A percentile compares a stretch with the other conserved stretches of the same genome.
Evolutionary conservation across 176 grass and related monocot species (phyloP).

Genomic region (Avena sativa): DNA sequence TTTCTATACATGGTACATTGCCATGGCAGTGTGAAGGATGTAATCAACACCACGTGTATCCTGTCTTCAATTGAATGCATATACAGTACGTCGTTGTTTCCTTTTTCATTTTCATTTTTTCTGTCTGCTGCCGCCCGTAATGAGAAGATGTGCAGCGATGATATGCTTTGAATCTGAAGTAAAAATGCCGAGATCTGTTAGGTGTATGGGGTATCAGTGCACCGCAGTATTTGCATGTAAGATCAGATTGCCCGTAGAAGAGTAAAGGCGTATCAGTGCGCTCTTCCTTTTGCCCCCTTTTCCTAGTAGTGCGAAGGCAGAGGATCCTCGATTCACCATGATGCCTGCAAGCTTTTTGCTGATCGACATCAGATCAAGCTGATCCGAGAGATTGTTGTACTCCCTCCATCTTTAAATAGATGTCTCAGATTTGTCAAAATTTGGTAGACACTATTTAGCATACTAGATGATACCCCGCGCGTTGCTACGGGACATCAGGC

Average conservation of each 20-base stretch:
- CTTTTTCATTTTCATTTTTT: not conserved
- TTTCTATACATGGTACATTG: not conserved
- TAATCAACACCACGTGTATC: not conserved
- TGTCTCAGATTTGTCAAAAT: no score
- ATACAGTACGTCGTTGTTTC: no score
- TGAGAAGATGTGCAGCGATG: not conserved
- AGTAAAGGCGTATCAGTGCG: not conserved
- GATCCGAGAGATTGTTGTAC: not conserved
- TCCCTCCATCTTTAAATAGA: no score
- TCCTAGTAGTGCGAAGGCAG: not conserved
- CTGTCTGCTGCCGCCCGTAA: not conserved
- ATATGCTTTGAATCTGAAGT: not conserved
- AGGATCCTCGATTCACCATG: not conserved
- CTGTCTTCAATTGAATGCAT: not conserved
- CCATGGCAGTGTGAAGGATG: not conserved
- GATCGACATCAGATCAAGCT: not conserved
- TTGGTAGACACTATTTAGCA: no score
- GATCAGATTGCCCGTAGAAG: not conserved
- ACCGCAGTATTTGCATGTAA: no score
- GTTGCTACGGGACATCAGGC: no score
- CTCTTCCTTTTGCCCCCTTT: not conserved
- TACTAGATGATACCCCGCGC: no score
- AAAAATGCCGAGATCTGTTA: not conserved
- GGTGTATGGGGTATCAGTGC: not conserved
- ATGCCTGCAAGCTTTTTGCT: not conserved